Percentiles rank a stretch among this genome's conserved stretches.
Conservation (phyloP, 345 rosid genomes). For the Reutealis trisperma region DNA sequence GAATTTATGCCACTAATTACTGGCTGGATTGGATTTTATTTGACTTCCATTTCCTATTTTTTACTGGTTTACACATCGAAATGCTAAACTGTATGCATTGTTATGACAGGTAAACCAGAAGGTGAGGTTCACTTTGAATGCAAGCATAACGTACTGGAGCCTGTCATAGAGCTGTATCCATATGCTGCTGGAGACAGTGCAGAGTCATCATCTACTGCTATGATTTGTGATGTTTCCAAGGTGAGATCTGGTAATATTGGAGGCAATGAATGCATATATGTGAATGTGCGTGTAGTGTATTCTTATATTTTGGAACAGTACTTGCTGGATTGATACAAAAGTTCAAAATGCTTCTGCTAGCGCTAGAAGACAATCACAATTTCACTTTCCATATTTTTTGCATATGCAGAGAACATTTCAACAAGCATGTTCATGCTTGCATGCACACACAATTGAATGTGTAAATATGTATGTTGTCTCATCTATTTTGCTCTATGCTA, state of each 20-base stretch:
- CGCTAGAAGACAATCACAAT: not conserved
- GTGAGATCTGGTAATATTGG: not conserved
- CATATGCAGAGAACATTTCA: not conserved
- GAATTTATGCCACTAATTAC: not conserved
- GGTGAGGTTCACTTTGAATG: conserved; percentile 85
- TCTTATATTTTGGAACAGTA: too few species aligned
- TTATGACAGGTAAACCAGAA: conserved; percentile 81
- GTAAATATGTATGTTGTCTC: not conserved
- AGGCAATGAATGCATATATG: too few species aligned
- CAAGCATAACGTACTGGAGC: conserved; percentile 97
- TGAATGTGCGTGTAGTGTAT: too few species aligned
- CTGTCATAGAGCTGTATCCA: conserved; percentile 48
- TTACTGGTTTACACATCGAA: not conserved
- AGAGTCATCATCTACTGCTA: conserved; percentile 23
- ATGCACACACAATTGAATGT: not conserved
- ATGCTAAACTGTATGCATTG: not conserved
- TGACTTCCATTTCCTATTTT: not conserved
- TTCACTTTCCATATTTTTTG: not conserved
- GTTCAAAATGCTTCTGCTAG: not conserved
- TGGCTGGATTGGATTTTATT: not conserved
- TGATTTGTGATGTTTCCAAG: conserved; percentile 32
- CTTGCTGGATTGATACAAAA: too few species aligned
- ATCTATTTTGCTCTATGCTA: not conserved
- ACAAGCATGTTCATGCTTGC: not conserved
- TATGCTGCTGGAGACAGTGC: conserved; percentile 35